phyloP scores from a whole-genome alignment of 2,329 filamentous ascomycete genomes.

The Aspergillus ochraceoroseus region DNA sequence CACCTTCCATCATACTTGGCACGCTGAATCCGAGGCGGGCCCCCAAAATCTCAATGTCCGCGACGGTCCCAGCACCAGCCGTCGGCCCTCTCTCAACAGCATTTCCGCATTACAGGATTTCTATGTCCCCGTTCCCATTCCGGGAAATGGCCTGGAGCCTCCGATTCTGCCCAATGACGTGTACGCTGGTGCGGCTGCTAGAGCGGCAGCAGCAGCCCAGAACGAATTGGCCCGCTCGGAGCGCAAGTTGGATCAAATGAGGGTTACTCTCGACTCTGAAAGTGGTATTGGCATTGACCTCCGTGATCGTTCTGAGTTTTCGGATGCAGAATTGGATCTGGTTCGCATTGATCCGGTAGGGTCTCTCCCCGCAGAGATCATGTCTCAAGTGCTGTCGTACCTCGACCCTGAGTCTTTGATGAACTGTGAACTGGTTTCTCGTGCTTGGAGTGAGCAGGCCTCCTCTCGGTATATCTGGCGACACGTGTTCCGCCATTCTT shows the following conservation, averaged over 20 bases:
- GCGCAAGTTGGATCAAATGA: slow-evolving; percentile 31
- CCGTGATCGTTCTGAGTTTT: slow-evolving; percentile 36
- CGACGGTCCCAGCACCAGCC: slow-evolving; percentile 31
- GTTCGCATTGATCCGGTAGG: slow-evolving; percentile 50
- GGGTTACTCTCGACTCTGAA: slow-evolving; percentile 42
- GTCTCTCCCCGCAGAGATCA: slow-evolving; percentile 55
- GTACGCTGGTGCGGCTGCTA: slow-evolving; percentile 43
- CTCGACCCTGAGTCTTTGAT: slow-evolving; percentile 56
- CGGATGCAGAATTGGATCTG: slow-evolving; percentile 34
- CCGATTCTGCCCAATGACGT: slow-evolving; percentile 40
- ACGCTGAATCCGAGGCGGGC: slow-evolving; percentile 16
- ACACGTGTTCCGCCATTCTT: slow-evolving; percentile 55
- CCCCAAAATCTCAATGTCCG: slow-evolving; percentile 20
- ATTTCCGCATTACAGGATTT: slow-evolving; percentile 34
- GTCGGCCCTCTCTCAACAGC: slow-evolving; percentile 36
- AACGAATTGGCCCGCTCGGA: slow-evolving; percentile 41
- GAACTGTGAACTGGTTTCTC: slow-evolving; percentile 53
- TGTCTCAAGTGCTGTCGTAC: slow-evolving; percentile 55
- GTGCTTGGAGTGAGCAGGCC: slow-evolving; percentile 53
- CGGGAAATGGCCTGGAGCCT: slow-evolving; percentile 36
- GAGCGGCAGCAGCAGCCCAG: slow-evolving; percentile 48
- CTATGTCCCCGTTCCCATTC: slow-evolving; percentile 33
- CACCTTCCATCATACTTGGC: slow-evolving; percentile 21
- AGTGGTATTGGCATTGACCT: slow-evolving; percentile 48
- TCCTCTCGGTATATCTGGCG: slow-evolving; percentile 59